phyloP scores from a whole-genome alignment of 2,329 filamentous ascomycete genomes.

The Alternaria sp. region DNA sequence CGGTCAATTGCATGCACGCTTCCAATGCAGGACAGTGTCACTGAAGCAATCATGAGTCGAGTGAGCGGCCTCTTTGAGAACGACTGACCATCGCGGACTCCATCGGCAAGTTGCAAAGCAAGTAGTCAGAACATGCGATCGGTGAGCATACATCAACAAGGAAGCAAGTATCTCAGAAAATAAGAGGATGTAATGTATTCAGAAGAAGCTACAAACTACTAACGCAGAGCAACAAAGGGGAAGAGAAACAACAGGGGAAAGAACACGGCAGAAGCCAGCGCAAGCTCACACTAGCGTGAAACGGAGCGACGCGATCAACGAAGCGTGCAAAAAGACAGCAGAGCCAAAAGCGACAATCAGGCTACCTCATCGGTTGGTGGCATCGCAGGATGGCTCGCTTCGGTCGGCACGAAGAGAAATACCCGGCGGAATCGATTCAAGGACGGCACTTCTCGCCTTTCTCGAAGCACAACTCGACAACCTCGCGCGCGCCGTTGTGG shows the following conservation, averaged over 20 bases:
- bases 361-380: background rate
- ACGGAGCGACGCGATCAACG: background rate
- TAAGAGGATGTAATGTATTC: background rate
- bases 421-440: background rate
- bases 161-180: background rate
- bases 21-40: background rate
- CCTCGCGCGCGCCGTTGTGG: background rate
- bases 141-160: background rate
- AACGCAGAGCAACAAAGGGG: background rate
- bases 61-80: background rate
- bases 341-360: background rate
- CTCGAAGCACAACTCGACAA: slow-evolving; percentile 14
- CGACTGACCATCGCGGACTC: background rate
- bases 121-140: background rate
- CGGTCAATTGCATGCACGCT: background rate
- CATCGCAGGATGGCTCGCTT: background rate
- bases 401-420: background rate
- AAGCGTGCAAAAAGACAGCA: background rate
- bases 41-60: background rate
- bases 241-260: background rate
- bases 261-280: background rate
- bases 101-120: background rate
- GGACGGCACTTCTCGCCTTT: slow-evolving; percentile 7
- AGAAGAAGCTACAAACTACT: background rate
- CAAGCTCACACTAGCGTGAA: background rate